A percentile compares a stretch with the other conserved stretches of the same genome.
These are phyloP conservation scores for Sporothrix inflata DNA, from an alignment of 2,329 filamentous ascomycete species.

Conservation along the genomic window DNA sequence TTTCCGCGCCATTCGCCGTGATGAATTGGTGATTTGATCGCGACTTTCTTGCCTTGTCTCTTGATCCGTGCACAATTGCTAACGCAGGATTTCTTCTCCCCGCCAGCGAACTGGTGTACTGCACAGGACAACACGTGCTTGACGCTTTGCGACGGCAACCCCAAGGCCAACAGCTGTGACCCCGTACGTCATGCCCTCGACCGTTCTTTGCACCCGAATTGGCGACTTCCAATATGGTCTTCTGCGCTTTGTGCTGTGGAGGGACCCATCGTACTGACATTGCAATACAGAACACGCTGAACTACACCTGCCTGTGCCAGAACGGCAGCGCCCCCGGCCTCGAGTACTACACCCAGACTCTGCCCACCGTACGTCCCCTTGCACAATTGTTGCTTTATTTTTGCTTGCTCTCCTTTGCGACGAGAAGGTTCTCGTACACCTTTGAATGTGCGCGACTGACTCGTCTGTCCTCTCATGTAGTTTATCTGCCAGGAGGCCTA, in stretches of 20 bases:
- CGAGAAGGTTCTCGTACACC: too few species aligned
- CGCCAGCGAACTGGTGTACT: constrained; percentile 55
- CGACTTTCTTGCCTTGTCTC: constrained; percentile 12
- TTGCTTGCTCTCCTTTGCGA: not conserved
- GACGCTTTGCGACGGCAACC: constrained; percentile 49
- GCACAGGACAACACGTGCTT: constrained; percentile 56
- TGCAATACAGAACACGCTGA: constrained; percentile 46
- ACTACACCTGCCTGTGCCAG: constrained; percentile 54
- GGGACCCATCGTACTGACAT: not conserved
- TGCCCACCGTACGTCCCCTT: constrained; percentile 46
- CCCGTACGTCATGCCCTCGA: constrained; percentile 46
- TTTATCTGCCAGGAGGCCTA: constrained; percentile 58
- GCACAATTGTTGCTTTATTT: not conserved
- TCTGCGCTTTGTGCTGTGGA: not conserved
- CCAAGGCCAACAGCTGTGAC: constrained; percentile 50
- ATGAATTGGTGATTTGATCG: not conserved
- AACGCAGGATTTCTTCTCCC: constrained; percentile 22
- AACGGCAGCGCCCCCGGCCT: constrained; percentile 56
- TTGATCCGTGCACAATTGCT: constrained; percentile 30
- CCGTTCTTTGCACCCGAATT: not conserved
- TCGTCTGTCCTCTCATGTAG: constrained; percentile 35
- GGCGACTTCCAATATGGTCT: not conserved
- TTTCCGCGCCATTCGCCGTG: not conserved
- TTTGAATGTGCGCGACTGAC: not conserved
- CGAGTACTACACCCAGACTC: constrained; percentile 57